Evolutionary conservation across 305 asterid species (phyloP), one percentile per base, ranked within the genome.

Genomic region (Lippia alba): DNA sequence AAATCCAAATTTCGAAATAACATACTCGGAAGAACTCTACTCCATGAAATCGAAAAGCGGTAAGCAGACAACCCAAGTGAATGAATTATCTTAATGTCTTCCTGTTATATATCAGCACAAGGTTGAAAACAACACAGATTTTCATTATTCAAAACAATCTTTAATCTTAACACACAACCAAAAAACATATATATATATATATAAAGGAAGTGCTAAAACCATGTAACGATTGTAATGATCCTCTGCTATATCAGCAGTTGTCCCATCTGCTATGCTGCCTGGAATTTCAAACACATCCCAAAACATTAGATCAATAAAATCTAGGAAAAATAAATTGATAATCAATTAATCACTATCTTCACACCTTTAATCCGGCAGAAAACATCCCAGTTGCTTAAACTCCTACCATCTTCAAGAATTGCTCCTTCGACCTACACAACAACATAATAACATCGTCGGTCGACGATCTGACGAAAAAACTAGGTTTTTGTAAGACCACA

Each of bases 1-100:
- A 61, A 74, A 5, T 44, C 49, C 12, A 33, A 73, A 44, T 5
- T 20, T 62, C 17, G 18, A 49, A 49, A 11, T 19, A 34, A 50
- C 88, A 60, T 82, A 94, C 97, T 81, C 8, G 99, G 99, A 68
- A 94, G 87, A 81, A 94, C 70, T 87, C 99, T 88, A 69, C 91
- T 79, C 99, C 97, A 91, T 4, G 97, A 91, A 81, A 94, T 88
- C 19, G 99, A 94, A 67, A 94, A 76, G 8, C 96, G 88, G 66
- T 94, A 94, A 19, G 92, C 83, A 74, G 78, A 64, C 67, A 89
- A 81, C 12, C 97, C 97, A 32, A 88, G 90, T 55, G 91, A 86
- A 46, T 84, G 80, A 54, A 91, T 74, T 50, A 83, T 75, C 78
- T 89, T 92, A 75, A 91, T 87, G 39, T 94, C 97, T 79, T 94